Evolutionary conservation across 495 filamentous ascomycete species (phyloP).

Genomic region (Xylaria longipes): DNA sequence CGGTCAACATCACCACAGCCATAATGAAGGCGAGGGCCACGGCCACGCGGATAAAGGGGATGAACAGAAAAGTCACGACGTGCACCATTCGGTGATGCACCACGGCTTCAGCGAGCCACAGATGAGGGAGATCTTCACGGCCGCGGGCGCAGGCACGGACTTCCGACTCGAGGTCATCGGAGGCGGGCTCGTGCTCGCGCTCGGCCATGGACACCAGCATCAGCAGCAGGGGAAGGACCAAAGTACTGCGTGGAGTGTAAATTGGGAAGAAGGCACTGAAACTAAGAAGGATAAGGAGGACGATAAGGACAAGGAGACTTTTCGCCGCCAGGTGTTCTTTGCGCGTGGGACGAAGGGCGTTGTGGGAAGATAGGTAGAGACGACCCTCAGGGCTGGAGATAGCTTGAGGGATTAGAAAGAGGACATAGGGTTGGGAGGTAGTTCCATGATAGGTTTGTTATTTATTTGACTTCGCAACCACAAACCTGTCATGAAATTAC

Average conservation of each 20-base stretch:
- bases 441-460: not conserved
- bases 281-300: constrained; percentile 13
- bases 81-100: constrained; percentile 55
- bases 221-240: not conserved
- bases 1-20: constrained; percentile 38
- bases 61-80: constrained; percentile 33
- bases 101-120: constrained; percentile 64
- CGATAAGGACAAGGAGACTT: constrained; percentile 16
- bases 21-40: constrained; percentile 31
- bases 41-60: not conserved
- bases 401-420: too few relatives aligned
- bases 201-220: constrained; percentile 25
- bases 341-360: constrained; percentile 40
- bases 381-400: not conserved
- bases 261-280: not conserved
- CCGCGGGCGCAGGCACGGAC: constrained; percentile 54
- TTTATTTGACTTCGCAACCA: not conserved
- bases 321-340: constrained; percentile 39
- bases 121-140: constrained; percentile 59
- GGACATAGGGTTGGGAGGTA: not conserved
- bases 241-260: not conserved
- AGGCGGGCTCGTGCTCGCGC: constrained; percentile 36
- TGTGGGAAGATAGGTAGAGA: not conserved
- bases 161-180: constrained; percentile 52
- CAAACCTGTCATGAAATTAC: not conserved